These are phyloP conservation scores for Malus sylvestris DNA, from an alignment of 306 rosid species.

Conservation along the genomic window DNA sequence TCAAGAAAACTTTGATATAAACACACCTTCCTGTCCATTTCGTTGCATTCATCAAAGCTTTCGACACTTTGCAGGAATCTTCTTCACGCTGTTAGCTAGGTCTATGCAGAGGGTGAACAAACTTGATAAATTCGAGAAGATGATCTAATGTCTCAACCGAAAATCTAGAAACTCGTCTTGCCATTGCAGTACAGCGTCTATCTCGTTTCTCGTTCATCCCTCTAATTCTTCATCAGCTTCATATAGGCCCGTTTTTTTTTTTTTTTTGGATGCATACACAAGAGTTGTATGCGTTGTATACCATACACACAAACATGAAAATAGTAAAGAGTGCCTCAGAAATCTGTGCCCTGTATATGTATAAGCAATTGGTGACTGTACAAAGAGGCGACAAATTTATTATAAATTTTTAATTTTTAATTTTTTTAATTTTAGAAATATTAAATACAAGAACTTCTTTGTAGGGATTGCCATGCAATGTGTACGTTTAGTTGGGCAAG, in stretches of 20 bases:
- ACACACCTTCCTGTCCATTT: not conserved
- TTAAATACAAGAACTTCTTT: no score
- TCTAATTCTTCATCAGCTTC: not conserved
- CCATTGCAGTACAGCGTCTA: not conserved
- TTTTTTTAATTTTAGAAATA: no score
- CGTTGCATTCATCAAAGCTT: not conserved
- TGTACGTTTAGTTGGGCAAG: no score
- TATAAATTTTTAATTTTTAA: no score
- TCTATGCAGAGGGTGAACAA: constrained; percentile 64
- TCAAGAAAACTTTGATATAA: not conserved
- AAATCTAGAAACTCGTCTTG: not conserved
- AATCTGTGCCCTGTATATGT: not conserved
- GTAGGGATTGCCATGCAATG: no score
- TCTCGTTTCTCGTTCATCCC: not conserved
- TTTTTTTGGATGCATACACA: constrained; percentile 7
- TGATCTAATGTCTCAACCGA: constrained; percentile 34
- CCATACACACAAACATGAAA: not conserved
- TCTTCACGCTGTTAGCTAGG: constrained; percentile 46
- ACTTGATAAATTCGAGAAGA: constrained; percentile 77
- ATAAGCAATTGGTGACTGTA: not conserved
- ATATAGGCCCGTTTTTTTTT: not conserved
- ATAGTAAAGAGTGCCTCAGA: not conserved
- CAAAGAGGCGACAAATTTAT: no score
- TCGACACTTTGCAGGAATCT: constrained; percentile 49
- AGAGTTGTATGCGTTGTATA: constrained; percentile 11